These are phyloP conservation scores for Inga laurina DNA, from an alignment of 306 rosid species.

Conservation along the genomic window DNA sequence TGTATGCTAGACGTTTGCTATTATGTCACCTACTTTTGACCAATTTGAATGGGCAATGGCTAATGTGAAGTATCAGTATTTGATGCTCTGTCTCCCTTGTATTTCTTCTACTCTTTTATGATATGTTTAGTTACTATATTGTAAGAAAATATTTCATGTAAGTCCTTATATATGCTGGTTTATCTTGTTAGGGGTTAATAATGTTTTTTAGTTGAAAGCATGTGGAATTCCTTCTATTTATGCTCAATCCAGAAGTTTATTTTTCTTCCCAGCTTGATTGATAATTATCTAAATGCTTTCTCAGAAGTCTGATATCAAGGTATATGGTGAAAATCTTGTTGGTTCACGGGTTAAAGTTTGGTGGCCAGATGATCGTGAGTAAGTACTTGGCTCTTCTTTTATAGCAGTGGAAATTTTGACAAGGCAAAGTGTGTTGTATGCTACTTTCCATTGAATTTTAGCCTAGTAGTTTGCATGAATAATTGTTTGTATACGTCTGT, in stretches of 20 bases:
- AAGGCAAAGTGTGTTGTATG: background rate
- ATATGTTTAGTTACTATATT: background rate
- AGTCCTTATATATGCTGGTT: background rate
- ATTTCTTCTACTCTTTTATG: background rate
- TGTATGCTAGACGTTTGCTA: constrained; percentile 16
- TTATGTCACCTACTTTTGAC: background rate
- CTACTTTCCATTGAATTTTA: background rate
- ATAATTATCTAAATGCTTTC: constrained; percentile 31
- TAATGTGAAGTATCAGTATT: constrained; percentile 9
- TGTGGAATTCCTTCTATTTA: background rate
- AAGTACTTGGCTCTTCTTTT: constrained; percentile 42
- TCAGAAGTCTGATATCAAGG: constrained; percentile 56
- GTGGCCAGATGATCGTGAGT: constrained; percentile 85
- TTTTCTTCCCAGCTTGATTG: constrained; percentile 21
- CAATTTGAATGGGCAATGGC: background rate
- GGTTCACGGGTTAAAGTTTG: constrained; percentile 73
- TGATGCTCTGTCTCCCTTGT: background rate
- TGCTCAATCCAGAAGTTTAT: constrained; percentile 8
- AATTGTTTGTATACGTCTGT: background rate
- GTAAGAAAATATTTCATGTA: background rate
- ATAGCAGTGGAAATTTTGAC: constrained; percentile 11
- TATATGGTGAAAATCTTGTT: constrained; percentile 53
- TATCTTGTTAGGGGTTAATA: background rate
- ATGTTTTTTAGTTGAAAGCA: constrained; percentile 4
- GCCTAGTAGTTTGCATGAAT: background rate